Percentiles rank a stretch among this genome's conserved stretches.
phyloP scores from a whole-genome alignment of 1,284 basidiomycete species.

The Trichosporon inkin region DNA sequence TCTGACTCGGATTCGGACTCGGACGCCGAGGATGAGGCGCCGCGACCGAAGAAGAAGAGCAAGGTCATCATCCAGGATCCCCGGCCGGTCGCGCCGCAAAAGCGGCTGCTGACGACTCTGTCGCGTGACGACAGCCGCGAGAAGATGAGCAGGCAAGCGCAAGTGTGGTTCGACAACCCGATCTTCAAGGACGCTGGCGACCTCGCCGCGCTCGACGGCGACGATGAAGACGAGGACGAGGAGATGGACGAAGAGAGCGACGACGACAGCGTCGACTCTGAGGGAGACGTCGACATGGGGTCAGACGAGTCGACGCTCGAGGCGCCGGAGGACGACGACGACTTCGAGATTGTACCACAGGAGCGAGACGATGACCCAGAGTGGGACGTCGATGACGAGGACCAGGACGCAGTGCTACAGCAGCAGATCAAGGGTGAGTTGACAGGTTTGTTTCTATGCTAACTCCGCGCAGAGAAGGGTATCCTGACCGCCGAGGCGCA shows the following conservation, averaged over 20 bases:
- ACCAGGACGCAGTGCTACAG: constrained; percentile 70
- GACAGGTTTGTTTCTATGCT: constrained; percentile 7
- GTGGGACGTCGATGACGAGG: constrained; percentile 77
- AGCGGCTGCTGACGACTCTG: constrained; percentile 43
- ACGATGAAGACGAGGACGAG: constrained; percentile 50
- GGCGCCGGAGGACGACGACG: constrained; percentile 48
- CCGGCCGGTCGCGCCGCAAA: constrained; percentile 39
- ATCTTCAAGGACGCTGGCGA: constrained; percentile 75
- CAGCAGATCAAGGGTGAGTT: constrained; percentile 66
- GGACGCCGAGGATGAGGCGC: constrained; percentile 30
- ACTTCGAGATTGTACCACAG: constrained; percentile 71
- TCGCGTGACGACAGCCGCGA: constrained; percentile 39
- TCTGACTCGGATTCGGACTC: constrained; percentile 42
- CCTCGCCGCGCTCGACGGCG: constrained; percentile 54
- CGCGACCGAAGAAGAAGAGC: constrained; percentile 21
- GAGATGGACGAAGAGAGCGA: constrained; percentile 47
- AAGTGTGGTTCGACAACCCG: constrained; percentile 93
- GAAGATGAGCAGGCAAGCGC: constrained; percentile 55
- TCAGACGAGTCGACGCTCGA: constrained; percentile 29
- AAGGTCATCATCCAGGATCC: constrained; percentile 15
- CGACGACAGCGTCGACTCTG: constrained; percentile 27
- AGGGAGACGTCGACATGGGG: constrained; percentile 39
- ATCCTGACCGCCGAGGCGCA: constrained; percentile 87
- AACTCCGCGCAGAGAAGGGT: constrained; percentile 63
- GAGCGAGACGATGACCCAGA: constrained; percentile 59